phyloP scores from a whole-genome alignment of 495 filamentous ascomycete genomes.

The Penicillium ochrochloron region DNA sequence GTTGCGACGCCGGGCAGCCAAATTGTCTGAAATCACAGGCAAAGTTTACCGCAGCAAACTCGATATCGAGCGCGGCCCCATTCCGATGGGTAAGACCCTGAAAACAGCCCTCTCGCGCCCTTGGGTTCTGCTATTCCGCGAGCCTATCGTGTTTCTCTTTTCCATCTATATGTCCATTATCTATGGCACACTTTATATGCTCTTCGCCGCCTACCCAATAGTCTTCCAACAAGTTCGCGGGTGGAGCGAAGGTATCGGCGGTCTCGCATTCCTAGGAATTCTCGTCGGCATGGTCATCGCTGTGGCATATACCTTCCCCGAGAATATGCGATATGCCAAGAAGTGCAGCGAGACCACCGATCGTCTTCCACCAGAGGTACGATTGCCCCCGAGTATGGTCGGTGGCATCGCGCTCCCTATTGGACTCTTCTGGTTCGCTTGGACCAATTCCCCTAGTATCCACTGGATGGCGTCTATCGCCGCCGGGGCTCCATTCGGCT shows the following conservation, averaged over 20 bases:
- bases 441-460: slow-evolving; percentile 66
- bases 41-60: slow-evolving; percentile 53
- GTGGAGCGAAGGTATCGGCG: slow-evolving; percentile 69
- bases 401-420: slow-evolving; percentile 46
- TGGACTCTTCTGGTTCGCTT: slow-evolving; percentile 65
- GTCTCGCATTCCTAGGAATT: slow-evolving; percentile 76
- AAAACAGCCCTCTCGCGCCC: slow-evolving; percentile 46
- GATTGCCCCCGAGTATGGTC: slow-evolving; percentile 46
- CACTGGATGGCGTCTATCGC: slow-evolving; percentile 69
- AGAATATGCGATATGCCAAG: slow-evolving; percentile 47
- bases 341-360: slow-evolving; percentile 35
- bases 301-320: slow-evolving; percentile 45
- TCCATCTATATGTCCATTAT: slow-evolving; percentile 71
- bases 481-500: slow-evolving; percentile 67
- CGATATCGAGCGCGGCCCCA: slow-evolving; percentile 40
- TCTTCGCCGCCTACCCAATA: slow-evolving; percentile 78
- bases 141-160: slow-evolving; percentile 62
- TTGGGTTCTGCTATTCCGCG: slow-evolving; percentile 46
- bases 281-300: slow-evolving; percentile 75
- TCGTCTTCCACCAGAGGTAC: slow-evolving; percentile 45
- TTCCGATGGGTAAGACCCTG: slow-evolving; percentile 33
- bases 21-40: slow-evolving; percentile 53
- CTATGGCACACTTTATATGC: slow-evolving; percentile 75
- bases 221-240: slow-evolving; percentile 73
- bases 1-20: slow-evolving; percentile 52